Evolutionary conservation across 768 basidiomycete genomes (phyloP).

Genomic region (Termitomyces sp.): DNA sequence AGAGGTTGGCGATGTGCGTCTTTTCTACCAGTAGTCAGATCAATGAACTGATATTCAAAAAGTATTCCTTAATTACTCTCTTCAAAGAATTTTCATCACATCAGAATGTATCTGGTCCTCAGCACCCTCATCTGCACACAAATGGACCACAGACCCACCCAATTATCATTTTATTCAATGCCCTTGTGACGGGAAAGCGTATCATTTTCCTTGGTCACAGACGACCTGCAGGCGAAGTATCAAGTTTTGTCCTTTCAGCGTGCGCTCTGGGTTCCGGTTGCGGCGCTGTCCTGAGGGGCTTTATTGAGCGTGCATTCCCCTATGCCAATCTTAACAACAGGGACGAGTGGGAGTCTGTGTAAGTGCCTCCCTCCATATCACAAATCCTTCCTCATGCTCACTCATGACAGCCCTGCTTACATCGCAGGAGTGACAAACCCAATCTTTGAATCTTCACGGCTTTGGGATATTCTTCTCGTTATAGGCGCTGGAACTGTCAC

Average conservation of each 20-base stretch:
- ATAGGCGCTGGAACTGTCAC: conserved; percentile 84
- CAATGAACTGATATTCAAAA: neutral
- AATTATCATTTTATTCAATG: conserved; percentile 94
- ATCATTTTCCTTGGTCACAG: conserved; percentile 93
- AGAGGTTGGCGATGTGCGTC: conserved; percentile 91
- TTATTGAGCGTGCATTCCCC: conserved; percentile 90
- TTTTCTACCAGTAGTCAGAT: neutral
- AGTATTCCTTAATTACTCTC: conserved; percentile 93
- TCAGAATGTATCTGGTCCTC: conserved; percentile 62
- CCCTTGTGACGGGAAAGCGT: conserved; percentile 91
- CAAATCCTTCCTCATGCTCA: neutral
- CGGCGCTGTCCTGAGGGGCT: conserved; percentile 78
- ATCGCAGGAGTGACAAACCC: conserved; percentile 98
- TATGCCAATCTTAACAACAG: conserved; percentile 88
- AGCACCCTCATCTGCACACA: conserved; percentile 92
- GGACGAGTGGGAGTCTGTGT: conserved; percentile 90
- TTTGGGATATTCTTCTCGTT: conserved; percentile 94
- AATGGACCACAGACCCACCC: conserved; percentile 89
- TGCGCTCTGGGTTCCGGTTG: conserved; percentile 93
- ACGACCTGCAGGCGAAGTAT: conserved; percentile 86
- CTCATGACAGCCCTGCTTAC: conserved; percentile 67
- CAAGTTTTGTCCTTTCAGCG: conserved; percentile 88
- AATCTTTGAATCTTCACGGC: conserved; percentile 82
- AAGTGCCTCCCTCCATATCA: conserved; percentile 32
- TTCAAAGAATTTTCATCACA: conserved; percentile 74